Base-by-base conservation (phyloP, 441 rosid species). In the Erodium moschatum region DNA sequence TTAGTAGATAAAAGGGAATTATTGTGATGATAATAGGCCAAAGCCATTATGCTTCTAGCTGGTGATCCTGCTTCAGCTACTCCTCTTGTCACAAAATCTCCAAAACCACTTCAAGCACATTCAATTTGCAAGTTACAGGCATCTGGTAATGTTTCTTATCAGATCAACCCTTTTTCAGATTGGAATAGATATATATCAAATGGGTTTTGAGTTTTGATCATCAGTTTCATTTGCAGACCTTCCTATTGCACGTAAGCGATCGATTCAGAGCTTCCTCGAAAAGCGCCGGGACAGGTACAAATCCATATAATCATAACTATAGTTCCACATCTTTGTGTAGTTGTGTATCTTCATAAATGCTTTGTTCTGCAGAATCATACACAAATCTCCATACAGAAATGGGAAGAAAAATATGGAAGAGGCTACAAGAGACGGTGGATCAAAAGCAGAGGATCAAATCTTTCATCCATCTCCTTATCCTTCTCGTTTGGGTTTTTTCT, bases 211-310 rank as follows among this genome's bases (percentile, higher is more conserved):
- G 8, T 38, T 3, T 38, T 56, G 27, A 56, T 7, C 19, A 4
- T 31, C 27, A 12, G 38, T 20, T 69, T 33, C 31, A 0, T 68
- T 66, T n/a, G 10, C 76, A 72, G 83, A 66, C 7, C 73, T 81
- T 27, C 81, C 83, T 4, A 71, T 83, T 11, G 81, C 84, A 40
- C 74, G 83, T 66, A 83, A 70, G 72, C 58, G 69, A 9, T 83
- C 86, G 0, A 82, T 83, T 50, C 82, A 74, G 10, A 72, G 75
- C 67, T 83, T 81, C 64, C 69, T 83, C 42, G 74, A 74, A 60
- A 81, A 81, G 70, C 83, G 86, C 6, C 79, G 73, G 0, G 65
- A 66, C 31, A 77, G 82, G 84, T 75, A 2, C 2, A 69, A 0
- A 31, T 60, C 60, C 27, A 56, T 19, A 19, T 18, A 0, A 52